A percentile compares a stretch with the other conserved stretches of the same genome.
Conservation (phyloP, 768 basidiomycete genomes). For the Pulveroboletus frians region DNA sequence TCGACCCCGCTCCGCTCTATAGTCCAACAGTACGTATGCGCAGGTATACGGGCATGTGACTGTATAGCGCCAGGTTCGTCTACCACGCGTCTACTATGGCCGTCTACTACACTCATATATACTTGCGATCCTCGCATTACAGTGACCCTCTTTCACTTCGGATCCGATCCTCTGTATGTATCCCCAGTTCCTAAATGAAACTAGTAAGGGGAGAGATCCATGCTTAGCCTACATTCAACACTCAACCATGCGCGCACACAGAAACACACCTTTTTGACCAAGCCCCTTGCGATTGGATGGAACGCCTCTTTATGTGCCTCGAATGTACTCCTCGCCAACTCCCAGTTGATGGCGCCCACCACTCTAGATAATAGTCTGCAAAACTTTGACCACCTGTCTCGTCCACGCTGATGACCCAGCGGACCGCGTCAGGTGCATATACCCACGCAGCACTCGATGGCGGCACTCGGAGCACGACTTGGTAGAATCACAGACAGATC, state of each 20-base stretch:
- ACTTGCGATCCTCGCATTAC: too few species aligned
- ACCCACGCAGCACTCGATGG: constrained; percentile 40
- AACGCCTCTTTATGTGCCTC: constrained; percentile 45
- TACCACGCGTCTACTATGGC: too few species aligned
- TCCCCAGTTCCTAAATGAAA: background rate
- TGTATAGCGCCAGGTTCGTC: too few species aligned
- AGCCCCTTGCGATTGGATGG: constrained; percentile 70
- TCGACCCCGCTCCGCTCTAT: too few species aligned
- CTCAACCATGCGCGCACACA: too few species aligned
- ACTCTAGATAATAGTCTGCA: constrained; percentile 64
- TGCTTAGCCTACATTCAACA: too few species aligned
- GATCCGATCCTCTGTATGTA: too few species aligned
- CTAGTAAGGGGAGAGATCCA: background rate
- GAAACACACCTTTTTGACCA: constrained; percentile 64
- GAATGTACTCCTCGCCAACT: constrained; percentile 51
- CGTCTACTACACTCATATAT: too few species aligned
- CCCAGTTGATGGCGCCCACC: constrained; percentile 46
- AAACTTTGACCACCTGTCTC: constrained; percentile 68
- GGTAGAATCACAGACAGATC: constrained; percentile 74
- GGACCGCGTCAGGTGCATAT: constrained; percentile 50
- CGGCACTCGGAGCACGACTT: constrained; percentile 55
- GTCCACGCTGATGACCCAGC: constrained; percentile 60
- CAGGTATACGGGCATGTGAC: too few species aligned
- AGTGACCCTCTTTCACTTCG: too few species aligned
- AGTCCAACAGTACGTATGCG: too few species aligned